A percentile compares a stretch with the other conserved stretches of the same genome.
Evolutionary conservation across 164 flowering plant species (phyloP).

Genomic region (Stephania cephalantha): DNA sequence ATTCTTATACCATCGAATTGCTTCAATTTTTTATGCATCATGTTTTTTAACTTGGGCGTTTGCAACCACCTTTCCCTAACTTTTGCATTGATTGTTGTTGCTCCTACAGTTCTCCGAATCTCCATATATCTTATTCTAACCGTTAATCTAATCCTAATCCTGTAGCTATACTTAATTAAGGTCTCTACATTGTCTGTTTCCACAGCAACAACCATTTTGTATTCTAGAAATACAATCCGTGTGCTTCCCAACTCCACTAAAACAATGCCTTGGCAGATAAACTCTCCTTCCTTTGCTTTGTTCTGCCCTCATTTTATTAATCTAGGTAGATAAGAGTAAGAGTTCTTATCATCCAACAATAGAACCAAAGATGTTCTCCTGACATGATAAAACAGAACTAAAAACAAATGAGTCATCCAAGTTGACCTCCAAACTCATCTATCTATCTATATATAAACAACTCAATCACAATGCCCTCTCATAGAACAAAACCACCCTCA

Average conservation of each 20-base stretch:
- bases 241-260: background rate
- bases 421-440: conserved; percentile 6
- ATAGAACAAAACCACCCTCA: conserved; percentile 3
- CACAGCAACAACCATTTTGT: background rate
- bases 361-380: background rate
- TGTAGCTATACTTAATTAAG: background rate
- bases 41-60: no score
- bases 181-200: background rate
- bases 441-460: background rate
- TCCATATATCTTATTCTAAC: no score
- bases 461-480: conserved; percentile 3
- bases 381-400: background rate
- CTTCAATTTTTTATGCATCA: no score
- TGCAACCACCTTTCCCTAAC: no score
- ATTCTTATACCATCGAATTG: no score
- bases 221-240: background rate
- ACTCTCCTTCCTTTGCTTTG: background rate
- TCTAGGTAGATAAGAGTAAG: background rate
- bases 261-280: background rate
- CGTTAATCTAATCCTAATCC: background rate
- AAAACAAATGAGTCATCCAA: conserved; percentile 2
- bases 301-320: background rate
- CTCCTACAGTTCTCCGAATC: no score
- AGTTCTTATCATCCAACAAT: background rate
- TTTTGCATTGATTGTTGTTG: no score